These are phyloP conservation scores for Lactarius akahatsu DNA, from an alignment of 768 basidiomycete genomes.

Conservation along the genomic window DNA sequence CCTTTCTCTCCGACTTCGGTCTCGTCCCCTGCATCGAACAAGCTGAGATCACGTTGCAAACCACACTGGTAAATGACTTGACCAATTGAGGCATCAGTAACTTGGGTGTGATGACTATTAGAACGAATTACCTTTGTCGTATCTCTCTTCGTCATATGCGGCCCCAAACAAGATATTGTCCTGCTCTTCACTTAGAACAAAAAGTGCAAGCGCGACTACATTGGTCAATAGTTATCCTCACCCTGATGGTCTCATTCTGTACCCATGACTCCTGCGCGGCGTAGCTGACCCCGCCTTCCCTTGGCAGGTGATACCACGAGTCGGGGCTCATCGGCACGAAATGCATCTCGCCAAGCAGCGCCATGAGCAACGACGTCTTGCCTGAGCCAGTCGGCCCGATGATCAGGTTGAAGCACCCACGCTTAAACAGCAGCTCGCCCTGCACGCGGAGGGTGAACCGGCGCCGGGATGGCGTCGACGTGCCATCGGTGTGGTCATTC, in stretches of 20 bases:
- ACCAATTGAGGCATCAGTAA: not conserved
- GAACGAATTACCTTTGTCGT: slow-evolving; percentile 38
- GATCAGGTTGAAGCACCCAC: slow-evolving; percentile 53
- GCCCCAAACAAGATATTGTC: slow-evolving; percentile 56
- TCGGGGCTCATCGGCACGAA: slow-evolving; percentile 50
- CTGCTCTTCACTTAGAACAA: slow-evolving; percentile 25
- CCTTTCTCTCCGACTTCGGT: slow-evolving; percentile 63
- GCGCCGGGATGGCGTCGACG: slow-evolving; percentile 44
- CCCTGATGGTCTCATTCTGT: slow-evolving; percentile 72
- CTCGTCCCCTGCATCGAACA: slow-evolving; percentile 50
- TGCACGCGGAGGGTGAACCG: slow-evolving; percentile 51
- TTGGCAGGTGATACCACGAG: slow-evolving; percentile 70
- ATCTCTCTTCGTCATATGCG: slow-evolving; percentile 45
- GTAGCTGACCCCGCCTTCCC: slow-evolving; percentile 68
- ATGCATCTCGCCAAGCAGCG: slow-evolving; percentile 67
- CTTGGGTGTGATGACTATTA: not conserved
- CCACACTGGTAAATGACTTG: slow-evolving; percentile 30
- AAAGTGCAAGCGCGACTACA: not conserved
- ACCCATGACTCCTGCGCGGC: slow-evolving; percentile 87
- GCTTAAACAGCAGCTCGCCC: slow-evolving; percentile 54
- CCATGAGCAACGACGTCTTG: slow-evolving; percentile 69
- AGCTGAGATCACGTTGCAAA: slow-evolving; percentile 42
- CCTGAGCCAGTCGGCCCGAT: slow-evolving; percentile 58
- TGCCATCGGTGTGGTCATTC: slow-evolving; percentile 35
- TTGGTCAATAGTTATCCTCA: slow-evolving; percentile 33